Evolutionary conservation across 441 rosid species (phyloP).

Genomic region (Populus trichocarpa): DNA sequence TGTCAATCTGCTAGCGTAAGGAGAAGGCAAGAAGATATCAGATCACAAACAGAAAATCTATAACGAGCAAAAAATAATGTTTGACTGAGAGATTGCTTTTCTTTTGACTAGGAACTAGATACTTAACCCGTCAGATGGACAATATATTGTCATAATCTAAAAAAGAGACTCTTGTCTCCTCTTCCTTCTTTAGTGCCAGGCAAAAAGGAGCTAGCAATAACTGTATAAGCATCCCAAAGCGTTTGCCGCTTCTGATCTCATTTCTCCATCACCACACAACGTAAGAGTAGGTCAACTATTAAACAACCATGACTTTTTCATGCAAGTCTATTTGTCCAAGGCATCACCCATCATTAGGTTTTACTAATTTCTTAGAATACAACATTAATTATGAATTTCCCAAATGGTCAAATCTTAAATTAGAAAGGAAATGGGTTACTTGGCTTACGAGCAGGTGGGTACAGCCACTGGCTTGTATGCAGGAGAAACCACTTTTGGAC

Average conservation of each 20-base stretch:
- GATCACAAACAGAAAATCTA: background rate
- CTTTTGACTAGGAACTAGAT: background rate
- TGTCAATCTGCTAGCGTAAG: background rate
- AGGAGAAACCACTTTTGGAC: conserved; percentile 27
- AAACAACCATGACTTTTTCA: no score
- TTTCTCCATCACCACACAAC: background rate
- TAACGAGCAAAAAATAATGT: background rate
- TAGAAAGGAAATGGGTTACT: background rate
- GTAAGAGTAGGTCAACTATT: no score
- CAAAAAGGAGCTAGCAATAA: background rate
- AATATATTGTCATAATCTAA: background rate
- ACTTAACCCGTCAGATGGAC: background rate
- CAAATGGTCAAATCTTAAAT: background rate
- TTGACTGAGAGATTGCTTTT: background rate
- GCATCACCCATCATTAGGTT: background rate
- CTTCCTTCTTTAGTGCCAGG: background rate
- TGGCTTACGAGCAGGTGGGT: conserved; percentile 69
- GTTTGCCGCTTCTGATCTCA: background rate
- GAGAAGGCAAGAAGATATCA: background rate
- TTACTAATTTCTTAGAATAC: background rate
- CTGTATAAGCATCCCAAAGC: no score
- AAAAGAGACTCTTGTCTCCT: background rate
- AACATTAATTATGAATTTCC: background rate
- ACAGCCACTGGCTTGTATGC: conserved; percentile 38
- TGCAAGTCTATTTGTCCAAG: background rate